A percentile compares a stretch with the other conserved stretches of the same genome.
These are phyloP conservation scores for Tetracentron sinense DNA, from an alignment of 164 flowering plant genomes.

Conservation along the genomic window DNA sequence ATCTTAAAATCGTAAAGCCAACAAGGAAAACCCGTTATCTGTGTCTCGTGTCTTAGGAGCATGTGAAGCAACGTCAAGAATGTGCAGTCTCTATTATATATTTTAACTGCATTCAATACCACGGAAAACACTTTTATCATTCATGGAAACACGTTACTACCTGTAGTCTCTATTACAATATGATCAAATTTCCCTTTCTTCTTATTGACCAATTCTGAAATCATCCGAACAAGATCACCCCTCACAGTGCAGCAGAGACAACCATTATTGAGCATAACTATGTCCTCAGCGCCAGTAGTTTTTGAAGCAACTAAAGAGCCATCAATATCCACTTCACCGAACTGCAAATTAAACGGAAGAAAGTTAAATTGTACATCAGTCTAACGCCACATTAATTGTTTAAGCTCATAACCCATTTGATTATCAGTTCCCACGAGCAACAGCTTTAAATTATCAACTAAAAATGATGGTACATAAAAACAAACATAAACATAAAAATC, in stretches of 20 bases:
- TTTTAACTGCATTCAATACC: neutral
- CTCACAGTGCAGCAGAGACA: slow-evolving; percentile 98
- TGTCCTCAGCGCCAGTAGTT: slow-evolving; percentile 87
- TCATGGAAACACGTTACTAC: slow-evolving; percentile 25
- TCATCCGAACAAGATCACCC: slow-evolving; percentile 98
- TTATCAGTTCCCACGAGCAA: neutral
- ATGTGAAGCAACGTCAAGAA: neutral
- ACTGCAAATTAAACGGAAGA: slow-evolving; percentile 41
- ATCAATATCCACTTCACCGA: slow-evolving; percentile 96
- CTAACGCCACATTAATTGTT: too few species aligned
- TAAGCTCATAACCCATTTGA: neutral
- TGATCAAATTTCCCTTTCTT: slow-evolving; percentile 92
- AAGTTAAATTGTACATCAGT: neutral
- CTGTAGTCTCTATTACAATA: slow-evolving; percentile 96
- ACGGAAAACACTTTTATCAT: too few species aligned
- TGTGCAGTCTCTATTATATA: neutral
- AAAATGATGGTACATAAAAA: too few species aligned
- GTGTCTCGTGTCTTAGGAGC: neutral
- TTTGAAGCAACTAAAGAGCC: slow-evolving; percentile 95
- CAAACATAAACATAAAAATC: too few species aligned
- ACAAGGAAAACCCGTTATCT: neutral
- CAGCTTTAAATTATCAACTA: too few species aligned
- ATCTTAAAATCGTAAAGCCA: neutral
- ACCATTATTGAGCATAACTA: slow-evolving; percentile 94
- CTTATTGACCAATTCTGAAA: slow-evolving; percentile 65